Conservation (phyloP, 352 stramenopile genomes). For the Pythium vanterpoolii region DNA sequence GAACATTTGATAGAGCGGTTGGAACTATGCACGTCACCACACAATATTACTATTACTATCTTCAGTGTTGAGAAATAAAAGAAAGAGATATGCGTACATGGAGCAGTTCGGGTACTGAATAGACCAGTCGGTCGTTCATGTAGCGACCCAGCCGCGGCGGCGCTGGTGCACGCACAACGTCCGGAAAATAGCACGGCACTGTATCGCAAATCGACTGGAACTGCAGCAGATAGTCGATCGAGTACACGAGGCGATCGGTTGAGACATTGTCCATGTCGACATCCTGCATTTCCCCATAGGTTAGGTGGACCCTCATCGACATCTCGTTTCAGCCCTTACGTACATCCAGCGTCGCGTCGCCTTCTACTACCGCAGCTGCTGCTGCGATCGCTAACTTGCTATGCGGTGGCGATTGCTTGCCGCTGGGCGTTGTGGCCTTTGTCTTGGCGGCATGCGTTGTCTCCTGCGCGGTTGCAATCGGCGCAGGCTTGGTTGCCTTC, state of each 20-base stretch:
- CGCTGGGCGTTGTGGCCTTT: not conserved
- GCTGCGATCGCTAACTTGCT: not conserved
- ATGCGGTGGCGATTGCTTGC: not conserved
- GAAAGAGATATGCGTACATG: not conserved
- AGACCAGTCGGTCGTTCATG: conserved; percentile 52
- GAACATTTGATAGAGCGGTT: conserved; percentile 65
- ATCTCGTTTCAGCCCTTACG: not conserved
- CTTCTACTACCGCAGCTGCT: not conserved
- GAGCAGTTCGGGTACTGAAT: conserved; percentile 61
- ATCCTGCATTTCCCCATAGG: conserved; percentile 8
- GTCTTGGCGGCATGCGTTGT: not conserved
- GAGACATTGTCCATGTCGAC: conserved; percentile 13
- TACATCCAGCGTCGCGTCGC: not conserved
- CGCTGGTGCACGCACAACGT: conserved; percentile 40
- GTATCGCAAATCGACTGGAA: conserved; percentile 55
- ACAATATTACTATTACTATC: not conserved
- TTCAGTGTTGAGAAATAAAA: not conserved
- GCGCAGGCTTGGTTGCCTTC: conserved; percentile 4
- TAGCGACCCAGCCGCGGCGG: conserved; percentile 27
- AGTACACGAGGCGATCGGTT: conserved; percentile 49
- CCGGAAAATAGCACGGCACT: conserved; percentile 35
- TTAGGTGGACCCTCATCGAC: not conserved
- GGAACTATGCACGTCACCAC: conserved; percentile 55
- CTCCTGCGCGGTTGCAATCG: not conserved
- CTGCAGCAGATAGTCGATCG: conserved; percentile 65